Conservation (phyloP, 1,284 basidiomycete genomes). For the Cerrena zonata region DNA sequence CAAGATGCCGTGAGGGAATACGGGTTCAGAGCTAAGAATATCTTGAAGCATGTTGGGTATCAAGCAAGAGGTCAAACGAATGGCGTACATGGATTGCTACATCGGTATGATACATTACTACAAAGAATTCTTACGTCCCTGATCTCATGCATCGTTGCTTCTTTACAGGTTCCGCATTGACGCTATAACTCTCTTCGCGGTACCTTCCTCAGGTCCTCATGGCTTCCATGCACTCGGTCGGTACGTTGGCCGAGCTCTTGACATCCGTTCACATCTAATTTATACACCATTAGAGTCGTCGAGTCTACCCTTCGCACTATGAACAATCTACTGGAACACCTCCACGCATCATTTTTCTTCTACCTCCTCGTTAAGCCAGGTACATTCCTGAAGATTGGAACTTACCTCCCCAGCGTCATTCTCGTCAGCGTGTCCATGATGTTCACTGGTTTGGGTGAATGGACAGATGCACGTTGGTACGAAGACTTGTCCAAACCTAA, state of each 20-base stretch:
- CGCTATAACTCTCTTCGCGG: slow-evolving; percentile 83
- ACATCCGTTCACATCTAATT: not conserved
- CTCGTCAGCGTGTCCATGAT: slow-evolving; percentile 79
- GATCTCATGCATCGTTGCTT: slow-evolving; percentile 1
- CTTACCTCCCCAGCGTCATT: slow-evolving; percentile 81
- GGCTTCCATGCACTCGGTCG: slow-evolving; percentile 90
- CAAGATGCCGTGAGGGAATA: slow-evolving; percentile 46
- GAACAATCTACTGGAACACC: slow-evolving; percentile 88
- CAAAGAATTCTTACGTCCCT: not conserved
- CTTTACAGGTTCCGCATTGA: slow-evolving; percentile 78
- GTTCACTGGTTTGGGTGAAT: slow-evolving; percentile 69
- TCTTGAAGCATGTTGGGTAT: slow-evolving; percentile 60
- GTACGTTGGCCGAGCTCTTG: slow-evolving; percentile 33
- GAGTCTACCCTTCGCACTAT: slow-evolving; percentile 84
- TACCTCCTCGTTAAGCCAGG: slow-evolving; percentile 75
- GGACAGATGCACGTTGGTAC: slow-evolving; percentile 64
- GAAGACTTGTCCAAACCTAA: slow-evolving; percentile 18
- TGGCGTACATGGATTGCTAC: slow-evolving; percentile 74
- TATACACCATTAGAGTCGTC: slow-evolving; percentile 56
- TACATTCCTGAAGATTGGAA: slow-evolving; percentile 84
- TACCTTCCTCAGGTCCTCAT: slow-evolving; percentile 86
- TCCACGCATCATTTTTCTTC: slow-evolving; percentile 95
- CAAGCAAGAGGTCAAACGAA: slow-evolving; percentile 68
- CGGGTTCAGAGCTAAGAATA: slow-evolving; percentile 53
- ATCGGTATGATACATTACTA: slow-evolving; percentile 46